These are phyloP conservation scores for Massariosphaeria phaeospora DNA, from an alignment of 495 filamentous ascomycete genomes.

Conservation along the genomic window DNA sequence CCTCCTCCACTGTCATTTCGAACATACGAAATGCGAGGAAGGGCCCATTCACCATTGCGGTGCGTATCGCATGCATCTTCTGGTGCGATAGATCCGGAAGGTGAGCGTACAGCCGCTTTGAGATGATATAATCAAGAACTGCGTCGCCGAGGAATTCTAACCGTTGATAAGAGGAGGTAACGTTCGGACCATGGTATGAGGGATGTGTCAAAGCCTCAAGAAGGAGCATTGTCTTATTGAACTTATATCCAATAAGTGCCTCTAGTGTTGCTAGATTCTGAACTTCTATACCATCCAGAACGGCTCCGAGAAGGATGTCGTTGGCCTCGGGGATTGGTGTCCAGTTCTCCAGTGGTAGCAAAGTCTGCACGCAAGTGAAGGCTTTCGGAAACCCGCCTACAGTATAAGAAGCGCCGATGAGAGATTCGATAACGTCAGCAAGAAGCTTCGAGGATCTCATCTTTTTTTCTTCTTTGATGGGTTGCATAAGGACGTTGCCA, in stretches of 20 bases:
- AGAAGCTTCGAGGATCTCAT: conserved; percentile 65
- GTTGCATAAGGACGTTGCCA: conserved; percentile 43
- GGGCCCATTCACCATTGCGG: conserved; percentile 75
- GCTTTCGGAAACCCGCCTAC: conserved; percentile 65
- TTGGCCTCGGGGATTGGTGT: conserved; percentile 15
- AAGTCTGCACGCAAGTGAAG: conserved; percentile 54
- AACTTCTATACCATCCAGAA: conserved; percentile 9
- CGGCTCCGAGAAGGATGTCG: conserved; percentile 7
- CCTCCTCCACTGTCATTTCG: conserved; percentile 13
- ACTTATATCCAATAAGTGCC: conserved; percentile 61
- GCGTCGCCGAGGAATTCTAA: conserved; percentile 90
- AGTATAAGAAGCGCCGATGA: conserved; percentile 73
- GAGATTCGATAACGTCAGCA: conserved; percentile 83
- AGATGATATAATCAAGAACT: conserved; percentile 74
- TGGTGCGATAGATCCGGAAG: conserved; percentile 50
- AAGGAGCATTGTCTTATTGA: conserved; percentile 65
- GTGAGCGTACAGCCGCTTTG: conserved; percentile 47
- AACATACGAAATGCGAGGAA: conserved; percentile 75
- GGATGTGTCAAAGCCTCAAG: conserved; percentile 82
- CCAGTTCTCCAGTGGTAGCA: conserved; percentile 52
- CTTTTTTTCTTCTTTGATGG: conserved; percentile 35
- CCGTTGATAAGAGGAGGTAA: conserved; percentile 69
- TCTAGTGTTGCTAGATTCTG: conserved; percentile 47
- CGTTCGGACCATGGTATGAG: conserved; percentile 49
- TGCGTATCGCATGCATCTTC: conserved; percentile 68